Base-by-base conservation (phyloP, 352 stramenopile genomes). In the Phytophthora constricta region DNA sequence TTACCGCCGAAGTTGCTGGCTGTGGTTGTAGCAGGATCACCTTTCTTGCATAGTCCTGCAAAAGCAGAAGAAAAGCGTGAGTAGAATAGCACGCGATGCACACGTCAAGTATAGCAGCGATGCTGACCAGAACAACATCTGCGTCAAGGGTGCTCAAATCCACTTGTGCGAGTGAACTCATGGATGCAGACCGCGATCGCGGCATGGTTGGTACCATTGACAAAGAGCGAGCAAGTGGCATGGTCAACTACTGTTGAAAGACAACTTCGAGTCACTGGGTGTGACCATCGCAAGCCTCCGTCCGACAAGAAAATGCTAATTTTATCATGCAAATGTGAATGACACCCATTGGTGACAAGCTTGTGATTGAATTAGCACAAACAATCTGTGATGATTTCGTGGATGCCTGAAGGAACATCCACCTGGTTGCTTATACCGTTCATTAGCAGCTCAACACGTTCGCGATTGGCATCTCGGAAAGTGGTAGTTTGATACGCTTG, bases 41-140 rank as follows among this genome's bases (percentile, higher is more conserved):
- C 54, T 79, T 79, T 50, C 33, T 65, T 3, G 67, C 71, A 51
- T 79, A 79, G 20, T 76, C 66, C 70, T 78, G 51, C 19, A 27
- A 10, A 46, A 37, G n/a, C n/a, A n/a, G 52, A 14, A 25, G 2
- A 9, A 22, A 58, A 47, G 19, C 31, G 7, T 37, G 31, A 13
- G 34, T 16, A 19, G 34, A 19, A 10, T 3, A 42, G 14, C n/a
- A 13, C 11, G 31, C 13, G 31, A 37, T n/a, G 13, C 5, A 27
- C 14, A 39, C 11, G 5, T 22, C 10, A 53, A 61, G 11, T 2
- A 23, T 26, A 19, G 7, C 43, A 39, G 14, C 5, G 31, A 3
- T 41, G 31, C 53, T 37, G 14, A 75, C 70, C 66, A 79, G 31
- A 28, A 79, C 62, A 51, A 76, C 48, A 11, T 73, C 66, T 1